Evolutionary conservation across 306 rosid species (phyloP), one percentile per base, ranked within the genome.

Genomic region (Inga leiocalycina): DNA sequence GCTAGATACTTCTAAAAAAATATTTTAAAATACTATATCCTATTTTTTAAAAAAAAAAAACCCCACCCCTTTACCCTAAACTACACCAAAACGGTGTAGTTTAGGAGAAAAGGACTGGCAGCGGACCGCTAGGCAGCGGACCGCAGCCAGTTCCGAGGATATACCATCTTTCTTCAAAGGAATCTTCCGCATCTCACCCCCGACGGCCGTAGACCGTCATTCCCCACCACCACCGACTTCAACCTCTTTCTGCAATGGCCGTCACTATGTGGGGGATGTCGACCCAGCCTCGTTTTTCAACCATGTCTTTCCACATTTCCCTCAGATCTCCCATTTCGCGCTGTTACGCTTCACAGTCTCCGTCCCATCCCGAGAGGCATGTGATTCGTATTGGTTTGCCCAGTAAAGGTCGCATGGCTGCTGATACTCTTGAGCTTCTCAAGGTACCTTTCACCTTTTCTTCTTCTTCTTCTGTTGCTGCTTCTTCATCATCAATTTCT

Each of bases 401-500:
- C 4, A 92, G 97, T 84, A 95, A 95, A 86, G 98, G 98, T 75
- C 97, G 98, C 56, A 91, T 95, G 98, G 90, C 97, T 20, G 17
- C 91, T 15, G 97, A 93, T 66, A 92, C 98, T 11, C 93, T 91
- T 24, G 94, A 95, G 20, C 98, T 95, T 71, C 97, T 95, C 77
- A 93, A 90, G 91, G 97, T 92, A 48, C 49, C 10, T 65, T 54
- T 44, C 15, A 3, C 30, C 39, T 78, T 6, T 65, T 34, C 67
- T 61, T 4, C 65, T 65, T 34, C 67, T 61, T 4, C 65, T 20
- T 12, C 15, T 48, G 17, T 13, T 11, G 52, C 44, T 65, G 11
- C 71, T 32, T 13, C 37, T 54, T 14, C 37, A 2, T 30, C 13
- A 6, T 64, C 48, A 10, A 10, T 78, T 30, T 46, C 34, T 65